Conservation (phyloP, 306 rosid genomes). For the Malus domestica region ASM211411v1 NC_041800.1:9394501-9395000, state of each 20-base stretch:
- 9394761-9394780: conserved; percentile 35
- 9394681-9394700: conserved; percentile 64
- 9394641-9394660: conserved; percentile 89
- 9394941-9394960: neutral
- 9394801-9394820: conserved; percentile 40
- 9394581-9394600: neutral
- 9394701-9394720: conserved; percentile 82
- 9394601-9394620: conserved; percentile 1
- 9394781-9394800: conserved; percentile 58
- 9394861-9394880: neutral
- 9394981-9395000: neutral
- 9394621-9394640: conserved; percentile 86
- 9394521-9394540: neutral
- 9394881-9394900: neutral
- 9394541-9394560: neutral
- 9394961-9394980: neutral
- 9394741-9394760: conserved; percentile 41
- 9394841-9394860: conserved; percentile 40
- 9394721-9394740: conserved; percentile 51
- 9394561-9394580: too few relatives aligned
- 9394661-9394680: conserved; percentile 76
- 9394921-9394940: neutral
- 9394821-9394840: conserved; percentile 50
- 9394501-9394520: neutral
- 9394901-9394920: neutral